phyloP scores from a whole-genome alignment of 2,329 filamentous ascomycete genomes.

The Colletotrichum sp. region DNA sequence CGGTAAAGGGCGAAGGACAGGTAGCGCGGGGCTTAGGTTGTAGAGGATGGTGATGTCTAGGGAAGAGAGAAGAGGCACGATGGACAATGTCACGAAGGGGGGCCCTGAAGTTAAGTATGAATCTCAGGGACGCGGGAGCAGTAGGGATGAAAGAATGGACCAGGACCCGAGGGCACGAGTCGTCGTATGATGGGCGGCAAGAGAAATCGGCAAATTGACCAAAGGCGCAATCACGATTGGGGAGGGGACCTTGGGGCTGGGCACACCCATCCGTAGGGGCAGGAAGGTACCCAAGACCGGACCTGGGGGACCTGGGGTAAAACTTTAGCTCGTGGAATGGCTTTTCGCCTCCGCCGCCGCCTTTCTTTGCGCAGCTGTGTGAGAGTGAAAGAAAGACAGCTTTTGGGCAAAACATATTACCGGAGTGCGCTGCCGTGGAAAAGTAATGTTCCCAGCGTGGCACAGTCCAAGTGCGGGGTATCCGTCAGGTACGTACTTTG shows the following conservation, averaged over 20 bases:
- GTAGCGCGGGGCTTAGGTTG: not conserved
- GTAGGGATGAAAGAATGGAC: not conserved
- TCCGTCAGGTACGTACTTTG: not conserved
- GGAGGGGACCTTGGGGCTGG: not conserved
- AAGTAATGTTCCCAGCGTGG: not conserved
- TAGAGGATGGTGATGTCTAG: not conserved
- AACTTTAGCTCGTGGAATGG: not conserved
- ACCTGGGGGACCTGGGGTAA: not conserved
- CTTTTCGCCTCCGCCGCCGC: not conserved
- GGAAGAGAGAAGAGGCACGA: not conserved
- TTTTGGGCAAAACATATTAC: not conserved
- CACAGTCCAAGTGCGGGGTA: not conserved
- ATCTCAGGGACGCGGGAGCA: not conserved
- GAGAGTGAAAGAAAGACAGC: not conserved
- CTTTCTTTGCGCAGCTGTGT: not conserved
- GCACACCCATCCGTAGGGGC: not conserved
- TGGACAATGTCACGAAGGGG: not conserved
- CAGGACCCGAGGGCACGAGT: not conserved
- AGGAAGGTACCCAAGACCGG: no score
- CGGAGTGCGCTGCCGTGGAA: not conserved
- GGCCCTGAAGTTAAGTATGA: not conserved
- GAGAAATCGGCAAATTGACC: not conserved
- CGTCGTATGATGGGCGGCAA: conserved; percentile 6
- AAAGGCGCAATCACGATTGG: not conserved
- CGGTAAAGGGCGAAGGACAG: not conserved